These are phyloP conservation scores for Cytospora piceae DNA, from an alignment of 2,329 filamentous ascomycete genomes.

Conservation along the genomic window DNA sequence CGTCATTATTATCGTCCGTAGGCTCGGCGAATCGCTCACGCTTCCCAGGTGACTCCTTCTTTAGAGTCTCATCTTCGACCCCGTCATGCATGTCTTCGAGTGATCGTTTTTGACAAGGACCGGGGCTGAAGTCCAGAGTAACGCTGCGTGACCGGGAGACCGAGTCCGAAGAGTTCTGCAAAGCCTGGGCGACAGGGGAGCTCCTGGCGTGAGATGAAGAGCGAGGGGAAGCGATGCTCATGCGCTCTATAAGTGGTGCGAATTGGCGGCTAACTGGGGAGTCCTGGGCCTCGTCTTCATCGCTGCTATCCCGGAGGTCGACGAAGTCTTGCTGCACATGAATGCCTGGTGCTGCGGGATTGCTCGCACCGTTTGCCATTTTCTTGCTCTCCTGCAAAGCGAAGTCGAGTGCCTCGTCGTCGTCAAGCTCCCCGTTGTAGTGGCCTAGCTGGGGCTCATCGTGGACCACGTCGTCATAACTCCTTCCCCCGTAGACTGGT, in stretches of 20 bases:
- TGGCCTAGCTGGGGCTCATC: background rate
- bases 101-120: background rate
- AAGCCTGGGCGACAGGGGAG: background rate
- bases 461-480: no score
- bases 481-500: no score
- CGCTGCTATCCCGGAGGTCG: background rate
- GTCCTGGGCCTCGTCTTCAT: slow-evolving; percentile 7
- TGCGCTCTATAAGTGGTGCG: background rate
- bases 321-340: background rate
- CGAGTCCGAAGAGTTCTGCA: background rate
- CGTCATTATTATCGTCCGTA: background rate
- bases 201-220: background rate
- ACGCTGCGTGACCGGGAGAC: background rate
- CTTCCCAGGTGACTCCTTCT: slow-evolving; percentile 10
- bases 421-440: slow-evolving; percentile 46
- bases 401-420: slow-evolving; percentile 41
- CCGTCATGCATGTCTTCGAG: slow-evolving; percentile 14
- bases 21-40: background rate
- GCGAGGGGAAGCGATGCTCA: slow-evolving; percentile 11
- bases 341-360: background rate
- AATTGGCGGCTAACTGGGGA: background rate
- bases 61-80: background rate
- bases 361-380: background rate
- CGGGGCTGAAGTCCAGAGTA: slow-evolving; percentile 12
- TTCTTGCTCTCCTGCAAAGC: slow-evolving; percentile 14